Evolutionary conservation across 2,329 filamentous ascomycete genomes (phyloP).

Genomic region (Fusarium sambucinum): DNA sequence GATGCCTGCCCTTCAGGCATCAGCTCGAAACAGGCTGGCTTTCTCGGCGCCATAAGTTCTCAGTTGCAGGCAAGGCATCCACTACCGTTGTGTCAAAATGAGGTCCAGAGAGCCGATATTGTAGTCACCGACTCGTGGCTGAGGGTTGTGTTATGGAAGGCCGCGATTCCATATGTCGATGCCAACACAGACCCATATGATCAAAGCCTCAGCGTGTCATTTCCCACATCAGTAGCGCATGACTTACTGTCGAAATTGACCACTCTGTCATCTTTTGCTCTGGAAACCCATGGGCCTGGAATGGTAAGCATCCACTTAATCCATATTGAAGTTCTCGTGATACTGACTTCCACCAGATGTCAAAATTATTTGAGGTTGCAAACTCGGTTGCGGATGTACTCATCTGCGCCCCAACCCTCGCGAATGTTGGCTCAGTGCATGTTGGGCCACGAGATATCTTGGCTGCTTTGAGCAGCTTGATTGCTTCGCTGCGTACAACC

Average conservation of each 20-base stretch:
- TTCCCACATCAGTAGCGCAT: conserved; percentile 25
- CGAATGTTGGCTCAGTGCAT: conserved; percentile 7
- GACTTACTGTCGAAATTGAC: conserved; percentile 20
- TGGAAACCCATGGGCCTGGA: conserved; percentile 25
- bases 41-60: conserved; percentile 22
- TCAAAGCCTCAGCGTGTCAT: conserved; percentile 22
- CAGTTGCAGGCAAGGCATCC: conserved; percentile 3
- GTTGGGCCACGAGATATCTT: conserved; percentile 23
- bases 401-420: conserved; percentile 30
- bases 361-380: conserved; percentile 32
- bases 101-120: conserved; percentile 21
- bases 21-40: conserved; percentile 9
- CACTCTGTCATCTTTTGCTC: conserved; percentile 20
- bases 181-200: conserved; percentile 22
- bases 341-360: conserved; percentile 5
- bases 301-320: background rate
- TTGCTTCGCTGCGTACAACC: conserved; percentile 15
- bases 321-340: background rate
- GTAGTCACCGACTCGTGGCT: conserved; percentile 30
- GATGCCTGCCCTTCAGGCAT: conserved; percentile 21
- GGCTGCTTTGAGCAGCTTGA: conserved; percentile 21
- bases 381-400: conserved; percentile 29
- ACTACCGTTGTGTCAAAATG: conserved; percentile 17
- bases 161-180: conserved; percentile 18
- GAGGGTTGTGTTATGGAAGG: conserved; percentile 29